phyloP scores from a whole-genome alignment of 495 filamentous ascomycete species.

The Aspergillus avenaceus region DNA sequence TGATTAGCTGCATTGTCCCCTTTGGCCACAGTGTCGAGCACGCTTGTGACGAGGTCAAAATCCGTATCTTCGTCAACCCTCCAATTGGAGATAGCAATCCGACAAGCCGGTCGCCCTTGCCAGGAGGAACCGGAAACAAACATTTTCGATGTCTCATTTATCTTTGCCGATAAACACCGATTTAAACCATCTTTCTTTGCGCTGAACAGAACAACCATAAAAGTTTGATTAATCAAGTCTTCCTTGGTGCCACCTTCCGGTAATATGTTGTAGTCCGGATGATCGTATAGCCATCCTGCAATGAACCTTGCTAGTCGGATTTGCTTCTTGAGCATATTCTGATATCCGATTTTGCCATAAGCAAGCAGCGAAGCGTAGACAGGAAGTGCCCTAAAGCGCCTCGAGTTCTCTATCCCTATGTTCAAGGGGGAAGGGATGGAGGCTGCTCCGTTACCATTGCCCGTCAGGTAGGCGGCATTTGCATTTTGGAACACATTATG shows the following conservation, averaged over 20 bases:
- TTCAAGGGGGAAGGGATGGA: constrained; percentile 77
- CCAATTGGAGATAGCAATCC: constrained; percentile 87
- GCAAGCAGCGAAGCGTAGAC: constrained; percentile 78
- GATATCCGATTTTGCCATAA: constrained; percentile 69
- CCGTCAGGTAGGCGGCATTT: constrained; percentile 76
- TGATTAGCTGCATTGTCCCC: background rate
- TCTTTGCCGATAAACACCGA: constrained; percentile 54
- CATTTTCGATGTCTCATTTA: constrained; percentile 71
- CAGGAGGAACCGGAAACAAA: constrained; percentile 82
- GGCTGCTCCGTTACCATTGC: constrained; percentile 26
- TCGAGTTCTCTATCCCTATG: constrained; percentile 86
- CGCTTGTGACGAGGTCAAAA: constrained; percentile 30
- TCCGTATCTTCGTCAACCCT: constrained; percentile 41
- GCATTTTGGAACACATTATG: constrained; percentile 72
- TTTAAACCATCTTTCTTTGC: constrained; percentile 70
- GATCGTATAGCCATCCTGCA: constrained; percentile 55
- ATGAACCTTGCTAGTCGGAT: constrained; percentile 65
- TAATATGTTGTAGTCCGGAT: constrained; percentile 61
- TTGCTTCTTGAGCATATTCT: constrained; percentile 66
- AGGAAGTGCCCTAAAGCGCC: constrained; percentile 83
- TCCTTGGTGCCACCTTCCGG: constrained; percentile 38
- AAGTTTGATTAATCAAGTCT: constrained; percentile 47
- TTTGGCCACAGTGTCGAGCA: constrained; percentile 28
- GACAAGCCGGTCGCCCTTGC: constrained; percentile 64
- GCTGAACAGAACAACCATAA: constrained; percentile 76